Base-by-base conservation (phyloP, 495 filamentous ascomycete genomes). In the Collariella sp. region DNA sequence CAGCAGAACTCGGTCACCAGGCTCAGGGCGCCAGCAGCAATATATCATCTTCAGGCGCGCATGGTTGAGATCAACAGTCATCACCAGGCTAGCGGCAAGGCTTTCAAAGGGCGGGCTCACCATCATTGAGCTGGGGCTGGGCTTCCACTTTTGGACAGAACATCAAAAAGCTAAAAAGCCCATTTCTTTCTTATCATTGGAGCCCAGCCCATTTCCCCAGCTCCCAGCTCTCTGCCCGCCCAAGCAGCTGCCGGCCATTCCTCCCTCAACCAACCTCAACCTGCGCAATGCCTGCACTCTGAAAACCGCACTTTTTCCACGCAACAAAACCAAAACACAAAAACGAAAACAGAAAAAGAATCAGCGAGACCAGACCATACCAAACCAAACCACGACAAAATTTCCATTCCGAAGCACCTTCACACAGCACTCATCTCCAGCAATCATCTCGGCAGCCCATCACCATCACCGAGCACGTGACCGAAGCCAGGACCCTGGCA, bases 391-490 rank as follows among this genome's bases (percentile, higher is more conserved):
- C 26, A 31, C 26, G 5, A 31, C 26, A 31, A 31, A 31, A 4
- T 9, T 31, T 31, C 9, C 26, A 31, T 26, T 6, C 39, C 23
- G 36, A 9, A 51, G 7, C 23, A 18, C 15, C 35, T 33, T 39
- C 22, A 31, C 5, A 24, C 13, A 41, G 33, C 20, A 33, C n/a
- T 34, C 38, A 43, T 39, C 51, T 5, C 15, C n/a, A n/a, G 33
- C 20, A 33, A 23, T 34, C 38, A 43, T 39, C 51, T 5, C 15
- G 7, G 7, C 6, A 16, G 0, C 38, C 29, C 38, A 34, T 12
- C 2, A 29, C 13, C 42, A 44, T 24, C 19, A 4, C 24, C 24
- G 39, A 38, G 58, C 61, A 64, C 61, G 61, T 64, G 61, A 64
- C 50, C 53, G n/a, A 15, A 29, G 19, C 16, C 7, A 9, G 10